phyloP scores from a whole-genome alignment of 805 yeast genomes.

The Candida alai region DNA sequence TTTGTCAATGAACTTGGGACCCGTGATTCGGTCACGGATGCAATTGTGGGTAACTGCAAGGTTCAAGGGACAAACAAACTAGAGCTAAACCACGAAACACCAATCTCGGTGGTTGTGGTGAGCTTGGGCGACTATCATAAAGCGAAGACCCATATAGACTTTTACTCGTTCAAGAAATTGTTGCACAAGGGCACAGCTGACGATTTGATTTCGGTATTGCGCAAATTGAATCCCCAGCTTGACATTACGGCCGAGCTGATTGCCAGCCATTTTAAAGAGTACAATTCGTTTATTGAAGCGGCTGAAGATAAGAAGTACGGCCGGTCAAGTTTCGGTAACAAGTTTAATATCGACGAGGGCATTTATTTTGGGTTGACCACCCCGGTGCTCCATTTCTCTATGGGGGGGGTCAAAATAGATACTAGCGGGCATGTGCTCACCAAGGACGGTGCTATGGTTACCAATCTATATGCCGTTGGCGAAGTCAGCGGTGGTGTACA shows the following conservation, averaged over 20 bases:
- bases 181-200: conserved; percentile 20
- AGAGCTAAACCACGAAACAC: conserved; percentile 6
- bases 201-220: conserved; percentile 15
- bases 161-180: conserved; percentile 36
- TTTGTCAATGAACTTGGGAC: conserved; percentile 53
- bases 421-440: conserved; percentile 40
- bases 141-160: conserved; percentile 48
- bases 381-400: conserved; percentile 63
- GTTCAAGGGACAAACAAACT: conserved; percentile 9
- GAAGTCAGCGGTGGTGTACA: conserved; percentile 70
- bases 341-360: conserved; percentile 15
- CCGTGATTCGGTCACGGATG: conserved; percentile 49
- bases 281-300: conserved; percentile 8
- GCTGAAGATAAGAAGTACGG: conserved; percentile 27
- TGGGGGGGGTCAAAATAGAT: conserved; percentile 66
- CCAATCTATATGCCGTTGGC: conserved; percentile 59
- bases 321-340: conserved; percentile 27
- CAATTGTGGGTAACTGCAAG: conserved; percentile 29
- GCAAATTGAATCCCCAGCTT: conserved; percentile 13
- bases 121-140: conserved; percentile 43
- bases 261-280: conserved; percentile 16
- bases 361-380: conserved; percentile 49
- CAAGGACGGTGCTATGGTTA: conserved; percentile 25
- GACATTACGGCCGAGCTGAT: conserved; percentile 7
- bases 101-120: conserved; percentile 27